These are phyloP conservation scores for Pyrenophora graminea DNA, from an alignment of 2,329 filamentous ascomycete species.

Conservation along the genomic window DNA sequence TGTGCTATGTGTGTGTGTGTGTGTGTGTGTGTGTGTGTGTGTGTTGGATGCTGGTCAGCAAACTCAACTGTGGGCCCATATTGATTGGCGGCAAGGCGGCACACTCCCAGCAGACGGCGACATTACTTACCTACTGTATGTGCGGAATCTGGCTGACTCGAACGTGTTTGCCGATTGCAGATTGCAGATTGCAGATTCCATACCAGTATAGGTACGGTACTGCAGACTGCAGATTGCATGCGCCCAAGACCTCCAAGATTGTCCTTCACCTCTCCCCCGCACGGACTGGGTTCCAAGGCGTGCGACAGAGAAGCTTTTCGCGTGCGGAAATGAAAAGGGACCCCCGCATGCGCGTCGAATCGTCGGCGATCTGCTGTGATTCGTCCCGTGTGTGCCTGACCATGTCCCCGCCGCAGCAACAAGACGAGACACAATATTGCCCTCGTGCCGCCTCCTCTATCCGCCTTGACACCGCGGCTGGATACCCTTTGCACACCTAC, in stretches of 20 bases:
- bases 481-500: background rate
- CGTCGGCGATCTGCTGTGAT: slow-evolving; percentile 7
- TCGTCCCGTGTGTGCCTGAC: slow-evolving; percentile 11
- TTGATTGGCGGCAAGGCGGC: background rate
- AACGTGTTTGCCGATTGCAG: too few relatives aligned
- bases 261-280: background rate
- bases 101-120: background rate
- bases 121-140: background rate
- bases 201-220: too few relatives aligned
- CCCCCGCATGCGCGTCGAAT: slow-evolving; percentile 10
- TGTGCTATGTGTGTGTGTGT: too few relatives aligned
- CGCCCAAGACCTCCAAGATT: background rate
- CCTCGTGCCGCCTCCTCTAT: slow-evolving; percentile 1
- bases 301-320: slow-evolving; percentile 16
- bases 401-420: background rate
- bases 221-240: background rate
- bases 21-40: too few relatives aligned
- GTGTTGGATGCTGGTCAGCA: background rate
- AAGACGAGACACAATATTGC: slow-evolving; percentile 3
- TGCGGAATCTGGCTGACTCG: too few relatives aligned
- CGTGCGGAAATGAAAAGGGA: slow-evolving; percentile 11
- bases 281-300: background rate
- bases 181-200: background rate
- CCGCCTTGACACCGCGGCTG: slow-evolving; percentile 10
- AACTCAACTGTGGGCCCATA: background rate